Percentiles rank a stretch among this genome's conserved stretches.
phyloP scores from a whole-genome alignment of 345 rosid species.

The Pugionium dolabratum region DNA sequence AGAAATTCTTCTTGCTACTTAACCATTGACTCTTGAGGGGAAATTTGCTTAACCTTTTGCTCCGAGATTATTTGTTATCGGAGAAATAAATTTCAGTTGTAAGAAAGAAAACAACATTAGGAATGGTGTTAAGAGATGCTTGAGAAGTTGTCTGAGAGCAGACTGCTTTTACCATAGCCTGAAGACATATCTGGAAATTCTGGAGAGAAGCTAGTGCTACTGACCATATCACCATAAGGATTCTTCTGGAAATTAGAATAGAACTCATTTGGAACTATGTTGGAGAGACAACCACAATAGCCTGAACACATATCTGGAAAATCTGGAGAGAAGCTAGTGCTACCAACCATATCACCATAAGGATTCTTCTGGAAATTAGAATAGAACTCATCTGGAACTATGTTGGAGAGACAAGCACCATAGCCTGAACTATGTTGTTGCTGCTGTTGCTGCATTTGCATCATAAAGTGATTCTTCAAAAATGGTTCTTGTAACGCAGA shows the following conservation, averaged over 20 bases:
- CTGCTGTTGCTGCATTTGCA: conserved; percentile 8
- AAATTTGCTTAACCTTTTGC: not conserved
- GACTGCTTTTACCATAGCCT: conserved; percentile 8
- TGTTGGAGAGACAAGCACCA: conserved; percentile 12
- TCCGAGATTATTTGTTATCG: not conserved
- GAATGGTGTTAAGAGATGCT: not conserved
- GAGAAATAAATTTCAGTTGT: too few relatives aligned
- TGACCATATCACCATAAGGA: conserved; percentile 4
- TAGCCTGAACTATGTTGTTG: conserved; percentile 4
- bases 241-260: conserved; percentile 8
- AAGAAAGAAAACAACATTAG: too few relatives aligned
- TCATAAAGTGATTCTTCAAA: not conserved
- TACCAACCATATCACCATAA: conserved; percentile 9
- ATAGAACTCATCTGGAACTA: conserved; percentile 8
- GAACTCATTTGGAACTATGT: conserved; percentile 14
- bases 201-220: conserved; percentile 9
- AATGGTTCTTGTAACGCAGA: too few relatives aligned
- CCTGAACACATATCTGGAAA: not conserved
- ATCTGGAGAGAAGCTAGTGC: conserved; percentile 10
- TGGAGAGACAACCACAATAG: conserved; percentile 7
- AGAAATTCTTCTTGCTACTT: not conserved
- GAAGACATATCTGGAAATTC: not conserved
- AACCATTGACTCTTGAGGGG: not conserved
- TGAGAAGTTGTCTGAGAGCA: conserved; percentile 13
- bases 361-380: conserved; percentile 9